Percentiles rank a stretch among this genome's conserved stretches.
These are phyloP conservation scores for Pythium pectinolyticum DNA, from an alignment of 352 stramenopile species.

Conservation along the genomic window DNA sequence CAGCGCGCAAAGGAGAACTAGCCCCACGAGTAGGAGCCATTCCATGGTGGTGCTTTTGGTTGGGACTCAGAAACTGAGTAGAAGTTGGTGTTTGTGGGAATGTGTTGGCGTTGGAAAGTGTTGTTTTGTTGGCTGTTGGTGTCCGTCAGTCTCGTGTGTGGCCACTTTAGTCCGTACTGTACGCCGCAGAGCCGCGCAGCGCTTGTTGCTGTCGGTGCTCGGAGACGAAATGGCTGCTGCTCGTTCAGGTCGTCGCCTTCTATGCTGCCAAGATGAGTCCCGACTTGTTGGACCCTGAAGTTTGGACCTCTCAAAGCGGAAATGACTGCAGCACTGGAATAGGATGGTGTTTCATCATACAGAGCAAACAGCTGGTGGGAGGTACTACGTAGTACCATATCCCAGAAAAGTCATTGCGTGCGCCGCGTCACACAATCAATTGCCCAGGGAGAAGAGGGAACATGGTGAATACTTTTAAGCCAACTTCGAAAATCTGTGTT, in stretches of 20 bases:
- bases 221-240: not conserved
- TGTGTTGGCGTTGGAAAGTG: not conserved
- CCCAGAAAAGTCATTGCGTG: not conserved
- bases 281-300: not conserved
- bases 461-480: not conserved
- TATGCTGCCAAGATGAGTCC: constrained; percentile 6
- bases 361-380: no score
- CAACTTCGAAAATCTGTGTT: constrained; percentile 12
- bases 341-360: no score
- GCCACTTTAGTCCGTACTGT: not conserved
- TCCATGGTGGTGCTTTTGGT: no score
- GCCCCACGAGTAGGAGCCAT: constrained; percentile 16
- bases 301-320: no score
- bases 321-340: no score
- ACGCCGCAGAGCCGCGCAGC: not conserved
- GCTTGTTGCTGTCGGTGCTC: not conserved
- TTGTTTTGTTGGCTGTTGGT: not conserved
- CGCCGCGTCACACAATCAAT: not conserved
- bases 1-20: constrained; percentile 15
- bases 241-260: not conserved
- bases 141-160: not conserved
- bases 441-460: no score
- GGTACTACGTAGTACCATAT: no score
- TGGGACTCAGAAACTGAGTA: no score
- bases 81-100: not conserved